A percentile compares a stretch with the other conserved stretches of the same genome.
phyloP scores from a whole-genome alignment of 164 flowering plant genomes.

The Litsea cubeba region DNA sequence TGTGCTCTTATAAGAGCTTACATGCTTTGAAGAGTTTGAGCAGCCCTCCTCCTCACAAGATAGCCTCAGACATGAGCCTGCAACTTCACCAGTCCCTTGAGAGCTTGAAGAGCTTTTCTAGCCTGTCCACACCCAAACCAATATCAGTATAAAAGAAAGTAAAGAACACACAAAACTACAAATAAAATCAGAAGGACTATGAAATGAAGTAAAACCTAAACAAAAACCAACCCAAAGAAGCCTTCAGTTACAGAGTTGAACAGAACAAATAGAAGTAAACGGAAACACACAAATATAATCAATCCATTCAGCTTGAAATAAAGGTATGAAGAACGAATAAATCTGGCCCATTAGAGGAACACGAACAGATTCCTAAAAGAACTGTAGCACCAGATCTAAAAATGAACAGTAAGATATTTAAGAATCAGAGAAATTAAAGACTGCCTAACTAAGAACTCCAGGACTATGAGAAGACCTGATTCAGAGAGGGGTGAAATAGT shows the following conservation, averaged over 20 bases:
- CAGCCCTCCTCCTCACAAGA: constrained; percentile 48
- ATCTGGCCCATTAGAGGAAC: not conserved
- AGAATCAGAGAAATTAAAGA: not conserved
- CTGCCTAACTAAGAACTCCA: not conserved
- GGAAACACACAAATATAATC: no score
- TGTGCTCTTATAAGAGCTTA: constrained; percentile 62
- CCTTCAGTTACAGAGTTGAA: not conserved
- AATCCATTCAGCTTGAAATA: not conserved
- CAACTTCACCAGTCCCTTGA: constrained; percentile 59
- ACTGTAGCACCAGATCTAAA: not conserved
- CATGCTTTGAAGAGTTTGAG: constrained; percentile 56
- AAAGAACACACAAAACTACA: not conserved
- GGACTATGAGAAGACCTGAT: no score
- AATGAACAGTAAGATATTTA: not conserved
- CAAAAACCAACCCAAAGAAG: not conserved
- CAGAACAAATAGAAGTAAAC: not conserved
- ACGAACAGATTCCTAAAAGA: not conserved
- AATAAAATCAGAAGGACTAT: not conserved
- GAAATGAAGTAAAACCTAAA: not conserved
- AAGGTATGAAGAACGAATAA: not conserved
- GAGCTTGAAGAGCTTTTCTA: constrained; percentile 51
- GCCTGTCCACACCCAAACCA: constrained; percentile 29
- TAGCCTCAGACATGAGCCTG: constrained; percentile 66
- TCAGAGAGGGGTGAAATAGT: not conserved
- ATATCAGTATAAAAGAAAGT: not conserved